Evolutionary conservation across 257 asterid species (phyloP), one percentile per base, ranked within the genome.

Genomic region (Nicotiana benthamiana): DNA sequence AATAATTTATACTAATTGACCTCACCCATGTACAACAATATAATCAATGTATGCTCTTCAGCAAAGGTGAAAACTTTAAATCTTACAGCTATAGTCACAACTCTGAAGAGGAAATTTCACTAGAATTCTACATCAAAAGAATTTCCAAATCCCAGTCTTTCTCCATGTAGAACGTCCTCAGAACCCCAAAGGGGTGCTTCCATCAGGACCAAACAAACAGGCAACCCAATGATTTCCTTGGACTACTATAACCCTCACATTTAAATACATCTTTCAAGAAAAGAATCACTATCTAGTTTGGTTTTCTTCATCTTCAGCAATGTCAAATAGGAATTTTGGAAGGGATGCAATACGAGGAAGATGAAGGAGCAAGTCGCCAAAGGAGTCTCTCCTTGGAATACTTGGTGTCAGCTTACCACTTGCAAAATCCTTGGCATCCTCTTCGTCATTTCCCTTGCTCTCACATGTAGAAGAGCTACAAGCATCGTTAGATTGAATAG

Each of bases 301-400:
- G 62, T 46, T 81, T 82, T 87, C 92, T 53, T 89, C 88, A 59
- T 83, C 90, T 84, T 94, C 97, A 40, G 86, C 88, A 63, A 90
- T 92, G 75, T 85, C 88, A 62, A 54, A 83, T 36, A 87, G 85
- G 26, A 88, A 83, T 53, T 81, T 87, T 0, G 93, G 91, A 68
- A 93, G 89, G 62, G 99, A 92, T 62, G 97, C 83, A 51, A 92
- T 90, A 4, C 89, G 92, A 10, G 99, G 98, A 48, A 95, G 97
- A 57, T 90, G 88, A 77, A 85, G 83, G 74, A 90, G 88, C 86
- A 93, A 82, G 75, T 95, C 98, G 1, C 90, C 88, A 0, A 91
- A 88, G 1, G 98, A 92, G 82, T 92, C 97, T 79, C 62, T 87
- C 81, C 98, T 89, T 12, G 92, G 52, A 79, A 92, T 80, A 68